A percentile compares a stretch with the other conserved stretches of the same genome.
These are phyloP conservation scores for Pestalotiopsis sp. DNA, from an alignment of 2,329 filamentous ascomycete species.

Conservation along the genomic window DNA sequence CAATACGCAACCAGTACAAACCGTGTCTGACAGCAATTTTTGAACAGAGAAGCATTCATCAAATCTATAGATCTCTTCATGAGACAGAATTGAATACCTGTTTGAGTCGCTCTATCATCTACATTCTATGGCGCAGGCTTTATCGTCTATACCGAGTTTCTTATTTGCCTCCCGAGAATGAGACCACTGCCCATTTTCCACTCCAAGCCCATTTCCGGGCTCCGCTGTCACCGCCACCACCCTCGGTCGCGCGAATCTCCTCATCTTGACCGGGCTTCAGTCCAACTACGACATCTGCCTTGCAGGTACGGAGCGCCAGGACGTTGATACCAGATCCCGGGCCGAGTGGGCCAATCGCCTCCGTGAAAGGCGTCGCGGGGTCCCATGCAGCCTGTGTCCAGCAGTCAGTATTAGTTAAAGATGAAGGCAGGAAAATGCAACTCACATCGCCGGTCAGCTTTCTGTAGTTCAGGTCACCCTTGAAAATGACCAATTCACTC, in stretches of 20 bases:
- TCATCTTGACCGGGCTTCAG: constrained; percentile 84
- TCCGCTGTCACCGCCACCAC: constrained; percentile 70
- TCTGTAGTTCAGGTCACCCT: constrained; percentile 95
- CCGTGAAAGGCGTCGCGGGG: constrained; percentile 80
- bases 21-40: too few relatives aligned
- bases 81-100: neutral
- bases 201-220: constrained; percentile 90
- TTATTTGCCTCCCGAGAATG: constrained; percentile 72
- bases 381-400: constrained; percentile 73
- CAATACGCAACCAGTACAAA: too few relatives aligned
- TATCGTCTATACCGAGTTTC: neutral
- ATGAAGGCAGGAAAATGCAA: constrained; percentile 17
- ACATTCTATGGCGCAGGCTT: neutral
- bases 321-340: constrained; percentile 80
- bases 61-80: neutral
- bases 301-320: constrained; percentile 89
- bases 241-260: constrained; percentile 67
- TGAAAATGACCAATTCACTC: constrained; percentile 91
- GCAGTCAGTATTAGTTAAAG: neutral
- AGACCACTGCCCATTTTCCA: constrained; percentile 96
- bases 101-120: constrained; percentile 2
- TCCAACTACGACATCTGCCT: constrained; percentile 93
- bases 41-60: too few relatives aligned
- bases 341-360: constrained; percentile 85
- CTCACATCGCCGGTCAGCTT: constrained; percentile 89